phyloP scores from a whole-genome alignment of 768 basidiomycete genomes.

The button mushroom (Agaricus bisporus) region DNA sequence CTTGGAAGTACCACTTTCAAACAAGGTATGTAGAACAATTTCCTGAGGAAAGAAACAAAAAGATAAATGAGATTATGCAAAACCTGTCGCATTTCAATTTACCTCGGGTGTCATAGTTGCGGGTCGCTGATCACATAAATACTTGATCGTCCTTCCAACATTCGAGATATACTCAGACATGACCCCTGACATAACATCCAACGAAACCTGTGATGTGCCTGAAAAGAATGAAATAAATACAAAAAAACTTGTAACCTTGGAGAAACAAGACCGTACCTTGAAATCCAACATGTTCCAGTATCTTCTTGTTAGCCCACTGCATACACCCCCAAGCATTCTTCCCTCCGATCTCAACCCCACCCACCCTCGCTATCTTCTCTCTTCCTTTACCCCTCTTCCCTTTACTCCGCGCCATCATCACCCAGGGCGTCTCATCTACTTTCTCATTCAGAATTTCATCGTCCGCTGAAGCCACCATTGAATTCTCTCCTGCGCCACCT shows the following conservation, averaged over 20 bases:
- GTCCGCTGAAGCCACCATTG: slow-evolving; percentile 20
- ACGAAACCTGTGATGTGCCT: slow-evolving; percentile 71
- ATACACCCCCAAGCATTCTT: slow-evolving; percentile 58
- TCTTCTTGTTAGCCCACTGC: slow-evolving; percentile 66
- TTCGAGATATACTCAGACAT: slow-evolving; percentile 78
- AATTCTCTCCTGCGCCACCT: neutral
- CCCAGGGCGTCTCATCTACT: slow-evolving; percentile 63
- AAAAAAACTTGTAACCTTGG: neutral
- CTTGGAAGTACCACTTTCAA: slow-evolving; percentile 80
- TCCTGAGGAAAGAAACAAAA: slow-evolving; percentile 44
- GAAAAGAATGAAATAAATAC: neutral
- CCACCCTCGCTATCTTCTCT: slow-evolving; percentile 9
- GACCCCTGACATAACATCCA: slow-evolving; percentile 74
- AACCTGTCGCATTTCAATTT: slow-evolving; percentile 14
- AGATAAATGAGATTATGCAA: neutral
- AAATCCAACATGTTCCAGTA: slow-evolving; percentile 88
- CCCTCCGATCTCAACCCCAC: slow-evolving; percentile 52
- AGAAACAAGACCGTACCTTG: slow-evolving; percentile 55
- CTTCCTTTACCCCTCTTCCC: slow-evolving; percentile 22
- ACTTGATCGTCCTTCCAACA: slow-evolving; percentile 81
- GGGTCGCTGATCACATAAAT: slow-evolving; percentile 75
- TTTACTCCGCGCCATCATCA: slow-evolving; percentile 14
- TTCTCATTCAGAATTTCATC: slow-evolving; percentile 36
- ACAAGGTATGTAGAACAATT: slow-evolving; percentile 87
- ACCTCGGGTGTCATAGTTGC: slow-evolving; percentile 84